Percentiles rank a stretch among this genome's conserved stretches.
Conservation (phyloP, 2,329 filamentous ascomycete genomes). For the Pseudocercospora fuligena region DNA sequence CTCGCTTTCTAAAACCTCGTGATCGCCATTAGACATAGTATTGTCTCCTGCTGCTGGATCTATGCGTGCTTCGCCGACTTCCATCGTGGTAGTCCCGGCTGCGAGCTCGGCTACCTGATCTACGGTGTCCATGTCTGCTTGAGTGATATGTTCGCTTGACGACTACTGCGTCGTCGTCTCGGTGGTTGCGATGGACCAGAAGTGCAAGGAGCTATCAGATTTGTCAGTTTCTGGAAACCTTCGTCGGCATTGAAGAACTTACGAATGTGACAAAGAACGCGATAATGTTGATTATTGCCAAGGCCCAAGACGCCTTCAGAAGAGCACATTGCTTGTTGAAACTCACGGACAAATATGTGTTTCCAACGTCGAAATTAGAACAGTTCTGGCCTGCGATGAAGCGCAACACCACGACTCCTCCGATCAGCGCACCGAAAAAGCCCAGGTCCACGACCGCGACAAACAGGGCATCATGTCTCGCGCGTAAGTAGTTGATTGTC, state of each 20-base stretch:
- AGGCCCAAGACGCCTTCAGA: conserved; percentile 88
- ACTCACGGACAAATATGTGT: conserved; percentile 38
- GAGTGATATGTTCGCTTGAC: conserved; percentile 58
- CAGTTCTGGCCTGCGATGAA: conserved; percentile 69
- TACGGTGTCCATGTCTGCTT: conserved; percentile 51
- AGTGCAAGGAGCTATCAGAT: conserved; percentile 63
- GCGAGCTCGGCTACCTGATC: conserved; percentile 37
- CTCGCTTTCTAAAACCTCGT: background rate
- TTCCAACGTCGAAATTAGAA: conserved; percentile 57
- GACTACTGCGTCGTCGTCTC: conserved; percentile 55
- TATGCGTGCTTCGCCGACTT: conserved; percentile 30
- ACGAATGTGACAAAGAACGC: conserved; percentile 80
- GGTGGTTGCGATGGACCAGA: conserved; percentile 54
- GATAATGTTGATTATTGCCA: conserved; percentile 85
- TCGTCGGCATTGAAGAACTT: conserved; percentile 36
- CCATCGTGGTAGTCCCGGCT: conserved; percentile 38
- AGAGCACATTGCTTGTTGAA: conserved; percentile 82
- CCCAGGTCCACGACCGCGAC: conserved; percentile 65
- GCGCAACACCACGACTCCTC: conserved; percentile 62
- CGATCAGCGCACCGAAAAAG: conserved; percentile 68
- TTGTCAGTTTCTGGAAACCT: conserved; percentile 6
- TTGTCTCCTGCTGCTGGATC: conserved; percentile 36
- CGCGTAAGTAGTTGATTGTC: conserved; percentile 62
- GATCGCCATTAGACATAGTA: conserved; percentile 35
- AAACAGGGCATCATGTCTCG: conserved; percentile 63